These are phyloP conservation scores for Chlorella variabilis DNA, from an alignment of 163 green algal genomes.

Conservation along the genomic window DNA sequence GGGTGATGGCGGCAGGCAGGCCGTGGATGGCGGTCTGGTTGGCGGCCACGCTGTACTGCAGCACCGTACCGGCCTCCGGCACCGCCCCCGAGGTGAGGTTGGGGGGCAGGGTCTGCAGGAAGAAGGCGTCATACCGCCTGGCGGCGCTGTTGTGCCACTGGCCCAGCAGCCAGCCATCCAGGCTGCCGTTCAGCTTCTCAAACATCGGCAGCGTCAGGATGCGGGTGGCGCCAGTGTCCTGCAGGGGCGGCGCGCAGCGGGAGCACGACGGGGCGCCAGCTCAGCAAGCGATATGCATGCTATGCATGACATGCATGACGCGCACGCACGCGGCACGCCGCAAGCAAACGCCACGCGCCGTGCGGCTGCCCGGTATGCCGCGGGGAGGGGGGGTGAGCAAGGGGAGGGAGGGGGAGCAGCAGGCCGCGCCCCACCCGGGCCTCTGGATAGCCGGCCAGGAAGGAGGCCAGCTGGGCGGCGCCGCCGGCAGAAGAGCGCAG, in stretches of 20 bases:
- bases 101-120: constrained; percentile 53
- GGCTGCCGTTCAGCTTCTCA: constrained; percentile 42
- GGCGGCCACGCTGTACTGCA: constrained; percentile 65
- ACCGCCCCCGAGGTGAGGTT: constrained; percentile 2
- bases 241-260: too few relatives aligned
- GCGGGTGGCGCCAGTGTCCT: constrained; percentile 24
- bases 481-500: constrained; percentile 31
- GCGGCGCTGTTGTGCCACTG: constrained; percentile 50
- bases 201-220: constrained; percentile 30
- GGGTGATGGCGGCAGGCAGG: constrained; percentile 69
- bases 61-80: not conserved
- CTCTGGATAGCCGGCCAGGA: constrained; percentile 44
- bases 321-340: too few relatives aligned
- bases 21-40: constrained; percentile 76
- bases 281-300: not conserved
- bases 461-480: constrained; percentile 22
- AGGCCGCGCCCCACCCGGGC: constrained; percentile 23
- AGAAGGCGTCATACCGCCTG: constrained; percentile 70
- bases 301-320: not conserved
- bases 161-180: constrained; percentile 73
- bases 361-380: too few relatives aligned
- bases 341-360: too few relatives aligned
- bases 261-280: too few relatives aligned
- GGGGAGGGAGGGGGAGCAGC: too few relatives aligned
- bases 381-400: too few relatives aligned